Percentiles rank a stretch among this genome's conserved stretches.
phyloP scores from a whole-genome alignment of 2,329 filamentous ascomycete species.

The Botryotinia globosa region DNA sequence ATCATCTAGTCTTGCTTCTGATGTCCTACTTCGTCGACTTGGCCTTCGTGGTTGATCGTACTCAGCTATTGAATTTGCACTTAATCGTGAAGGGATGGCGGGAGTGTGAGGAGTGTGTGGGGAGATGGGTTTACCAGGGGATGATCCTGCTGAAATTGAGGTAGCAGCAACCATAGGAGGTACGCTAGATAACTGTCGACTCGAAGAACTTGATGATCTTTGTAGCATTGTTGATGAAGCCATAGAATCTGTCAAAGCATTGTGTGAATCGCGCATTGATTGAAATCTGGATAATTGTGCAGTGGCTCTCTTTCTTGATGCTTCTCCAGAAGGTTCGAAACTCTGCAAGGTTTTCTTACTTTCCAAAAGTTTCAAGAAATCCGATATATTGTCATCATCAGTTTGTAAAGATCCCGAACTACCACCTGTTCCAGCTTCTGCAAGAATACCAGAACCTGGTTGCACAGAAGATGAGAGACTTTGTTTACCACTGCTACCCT shows the following conservation, averaged over 20 bases:
- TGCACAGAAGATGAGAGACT: constrained; percentile 68
- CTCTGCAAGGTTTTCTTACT: constrained; percentile 81
- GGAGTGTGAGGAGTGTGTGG: constrained; percentile 91
- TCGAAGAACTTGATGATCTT: constrained; percentile 73
- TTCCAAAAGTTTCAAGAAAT: constrained; percentile 87
- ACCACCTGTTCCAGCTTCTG: constrained; percentile 64
- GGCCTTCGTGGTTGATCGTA: constrained; percentile 45
- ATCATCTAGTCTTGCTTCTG: constrained; percentile 32
- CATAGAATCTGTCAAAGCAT: constrained; percentile 87
- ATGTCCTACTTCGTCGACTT: constrained; percentile 28
- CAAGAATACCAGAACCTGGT: constrained; percentile 76
- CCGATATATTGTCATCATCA: constrained; percentile 90
- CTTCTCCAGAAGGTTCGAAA: constrained; percentile 68
- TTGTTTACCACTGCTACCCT: constrained; percentile 75
- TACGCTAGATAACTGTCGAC: constrained; percentile 57
- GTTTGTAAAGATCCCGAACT: constrained; percentile 65
- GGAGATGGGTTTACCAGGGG: constrained; percentile 84
- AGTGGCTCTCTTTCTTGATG: constrained; percentile 69
- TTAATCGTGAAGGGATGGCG: constrained; percentile 88
- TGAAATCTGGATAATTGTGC: constrained; percentile 84
- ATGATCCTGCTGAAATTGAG: constrained; percentile 80
- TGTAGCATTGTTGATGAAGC: constrained; percentile 84
- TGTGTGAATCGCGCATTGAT: constrained; percentile 84
- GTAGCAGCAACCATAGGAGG: constrained; percentile 68
- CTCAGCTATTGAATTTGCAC: constrained; percentile 81